A percentile compares a stretch with the other conserved stretches of the same genome.
Conservation (phyloP, 345 rosid genomes). For the Aquilaria malaccensis region DNA sequence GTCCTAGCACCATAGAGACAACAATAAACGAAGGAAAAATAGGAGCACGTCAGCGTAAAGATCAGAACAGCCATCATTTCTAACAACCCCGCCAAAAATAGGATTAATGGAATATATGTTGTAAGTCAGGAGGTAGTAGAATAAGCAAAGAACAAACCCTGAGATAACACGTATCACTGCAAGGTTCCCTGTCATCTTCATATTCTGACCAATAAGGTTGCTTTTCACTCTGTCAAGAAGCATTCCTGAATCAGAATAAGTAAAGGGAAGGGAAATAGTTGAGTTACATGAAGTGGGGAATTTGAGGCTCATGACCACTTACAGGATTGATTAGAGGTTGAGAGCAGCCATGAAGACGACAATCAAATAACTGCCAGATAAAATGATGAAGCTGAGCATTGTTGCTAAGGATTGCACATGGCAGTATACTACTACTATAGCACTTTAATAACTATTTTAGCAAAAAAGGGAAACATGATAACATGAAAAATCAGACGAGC, state of each 20-base stretch:
- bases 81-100: no score
- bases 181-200: constrained; percentile 83
- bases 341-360: constrained; percentile 98
- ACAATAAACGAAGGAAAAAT: no score
- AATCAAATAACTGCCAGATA: constrained; percentile 81
- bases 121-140: constrained; percentile 4
- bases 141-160: constrained; percentile 38
- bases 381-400: constrained; percentile 18
- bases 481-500: constrained; percentile 10
- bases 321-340: constrained; percentile 80
- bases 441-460: constrained; percentile 4
- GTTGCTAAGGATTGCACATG: constrained; percentile 14
- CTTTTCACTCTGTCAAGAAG: constrained; percentile 76
- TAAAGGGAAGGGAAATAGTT: constrained; percentile 6
- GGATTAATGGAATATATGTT: no score
- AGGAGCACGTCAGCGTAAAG: no score
- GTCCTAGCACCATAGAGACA: no score
- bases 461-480: not conserved
- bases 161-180: constrained; percentile 79
- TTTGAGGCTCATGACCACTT: constrained; percentile 28
- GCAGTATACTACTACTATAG: not conserved
- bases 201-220: constrained; percentile 68
- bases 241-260: constrained; percentile 17
- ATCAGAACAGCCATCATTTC: no score
- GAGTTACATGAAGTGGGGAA: constrained; percentile 5